Evolutionary conservation across 495 filamentous ascomycete species (phyloP).

Genomic region (Paragyromitra xinjiangensis): DNA sequence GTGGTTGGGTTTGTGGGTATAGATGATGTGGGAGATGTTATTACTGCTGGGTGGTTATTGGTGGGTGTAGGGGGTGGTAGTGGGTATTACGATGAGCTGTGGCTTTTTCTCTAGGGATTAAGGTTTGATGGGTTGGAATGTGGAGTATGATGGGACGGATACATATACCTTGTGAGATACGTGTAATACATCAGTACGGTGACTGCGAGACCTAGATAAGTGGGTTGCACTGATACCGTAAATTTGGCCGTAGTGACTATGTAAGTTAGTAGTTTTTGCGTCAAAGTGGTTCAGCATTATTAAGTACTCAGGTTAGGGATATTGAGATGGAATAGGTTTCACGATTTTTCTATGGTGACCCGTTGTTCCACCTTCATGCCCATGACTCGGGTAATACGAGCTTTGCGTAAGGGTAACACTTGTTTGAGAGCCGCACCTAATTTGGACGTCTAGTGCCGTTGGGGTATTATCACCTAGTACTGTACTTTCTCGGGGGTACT

Average conservation of each 20-base stretch:
- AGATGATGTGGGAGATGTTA: background rate
- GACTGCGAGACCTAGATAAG: background rate
- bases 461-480: no score
- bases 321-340: no score
- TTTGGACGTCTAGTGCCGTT: no score
- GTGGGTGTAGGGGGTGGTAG: no score
- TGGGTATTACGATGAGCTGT: no score
- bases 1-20: background rate
- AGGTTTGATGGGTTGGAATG: background rate
- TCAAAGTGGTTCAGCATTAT: background rate
- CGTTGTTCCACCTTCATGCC: no score
- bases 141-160: background rate
- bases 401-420: no score
- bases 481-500: no score
- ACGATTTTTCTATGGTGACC: no score
- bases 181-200: background rate
- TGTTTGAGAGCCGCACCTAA: no score
- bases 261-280: background rate
- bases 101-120: background rate
- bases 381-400: no score
- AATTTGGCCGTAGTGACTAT: background rate
- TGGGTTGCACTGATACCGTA: background rate
- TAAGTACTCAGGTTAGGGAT: no score
- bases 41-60: background rate
- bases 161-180: background rate